Evolutionary conservation across 192 early-diverging fungal species (phyloP), one percentile per base, ranked within the genome.

Genomic region (Chytriomyces confervae): DNA sequence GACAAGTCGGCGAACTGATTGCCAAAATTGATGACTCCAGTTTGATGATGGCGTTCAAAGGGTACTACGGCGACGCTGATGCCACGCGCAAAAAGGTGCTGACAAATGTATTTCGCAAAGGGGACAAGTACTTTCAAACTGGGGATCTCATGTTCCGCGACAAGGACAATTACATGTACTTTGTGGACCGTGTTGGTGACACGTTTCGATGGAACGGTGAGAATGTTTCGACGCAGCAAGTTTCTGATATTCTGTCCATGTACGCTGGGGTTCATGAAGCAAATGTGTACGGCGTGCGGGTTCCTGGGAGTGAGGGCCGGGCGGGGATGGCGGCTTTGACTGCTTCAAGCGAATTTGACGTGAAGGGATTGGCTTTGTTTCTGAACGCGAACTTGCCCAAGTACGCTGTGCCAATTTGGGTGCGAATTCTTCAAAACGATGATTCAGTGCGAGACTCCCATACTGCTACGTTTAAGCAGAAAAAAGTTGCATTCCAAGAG

Each of bases 161-260:
- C 64, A 63, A 72, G 23, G 83, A 89, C n/a, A 83, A 86, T 2
- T 91, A 84, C 75, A 84, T 84, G 69, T 90, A 87, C 73, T 92
- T 93, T 82, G 86, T 86, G 7, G 91, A 92, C 60, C 88, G 92
- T 27, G 81, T 89, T 24, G 91, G 92, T 7, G 91, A 93, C 57
- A 91, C 92, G 16, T 93, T 89, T 75, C 78, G 92, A 11, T 92
- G 91, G 92, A 79, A 82, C 57, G 83, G 83, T 9, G 84, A 86
- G 64, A 86, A 86, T 67, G 84, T 86, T 3, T 75, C 69, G n/a
- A 86, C 85, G 13, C 82, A 85, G n/a, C 91, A 93, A 76, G 86
- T 93, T 16, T 86, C 85, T 0, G 86, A 91, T 63, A 82, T 81
- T 18, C 16, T 93, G 24, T 82, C 81, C 13, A 68, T 72, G 10